Percentiles rank a stretch among this genome's conserved stretches.
Conservation (phyloP, 192 early-diverging fungal species). For the Chytriomyces hyalinus region DNA sequence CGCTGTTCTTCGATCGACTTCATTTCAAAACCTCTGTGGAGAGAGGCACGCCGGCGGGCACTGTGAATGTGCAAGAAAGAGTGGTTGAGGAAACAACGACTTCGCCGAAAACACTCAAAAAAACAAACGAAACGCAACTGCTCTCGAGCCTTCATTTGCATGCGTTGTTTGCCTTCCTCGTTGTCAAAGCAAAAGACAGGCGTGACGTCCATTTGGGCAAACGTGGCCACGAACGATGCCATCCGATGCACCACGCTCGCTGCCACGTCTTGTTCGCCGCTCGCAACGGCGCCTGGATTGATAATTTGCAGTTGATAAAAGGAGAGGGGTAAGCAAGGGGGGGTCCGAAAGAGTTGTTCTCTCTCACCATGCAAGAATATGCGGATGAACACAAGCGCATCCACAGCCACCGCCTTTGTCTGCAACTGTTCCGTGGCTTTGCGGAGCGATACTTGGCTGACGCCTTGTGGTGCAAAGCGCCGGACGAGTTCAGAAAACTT, state of each 20-base stretch:
- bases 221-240: neutral
- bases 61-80: neutral
- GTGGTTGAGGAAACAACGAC: neutral
- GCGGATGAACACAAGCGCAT: neutral
- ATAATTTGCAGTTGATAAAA: too few species aligned
- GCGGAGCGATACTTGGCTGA: too few species aligned
- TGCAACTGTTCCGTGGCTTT: too few species aligned
- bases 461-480: too few species aligned
- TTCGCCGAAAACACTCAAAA: neutral
- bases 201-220: neutral
- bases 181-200: constrained; percentile 12
- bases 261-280: neutral
- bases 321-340: too few species aligned
- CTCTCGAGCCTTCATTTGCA: neutral
- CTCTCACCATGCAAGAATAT: neutral
- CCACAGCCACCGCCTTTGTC: constrained; percentile 9
- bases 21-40: neutral
- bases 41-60: neutral
- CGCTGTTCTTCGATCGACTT: neutral
- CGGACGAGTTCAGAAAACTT: too few species aligned
- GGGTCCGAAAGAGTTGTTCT: too few species aligned
- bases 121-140: neutral
- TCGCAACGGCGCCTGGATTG: neutral
- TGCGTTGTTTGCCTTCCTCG: neutral
- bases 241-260: neutral